Base-by-base conservation (phyloP, 768 basidiomycete genomes). In the Austroboletus eburneus region DNA sequence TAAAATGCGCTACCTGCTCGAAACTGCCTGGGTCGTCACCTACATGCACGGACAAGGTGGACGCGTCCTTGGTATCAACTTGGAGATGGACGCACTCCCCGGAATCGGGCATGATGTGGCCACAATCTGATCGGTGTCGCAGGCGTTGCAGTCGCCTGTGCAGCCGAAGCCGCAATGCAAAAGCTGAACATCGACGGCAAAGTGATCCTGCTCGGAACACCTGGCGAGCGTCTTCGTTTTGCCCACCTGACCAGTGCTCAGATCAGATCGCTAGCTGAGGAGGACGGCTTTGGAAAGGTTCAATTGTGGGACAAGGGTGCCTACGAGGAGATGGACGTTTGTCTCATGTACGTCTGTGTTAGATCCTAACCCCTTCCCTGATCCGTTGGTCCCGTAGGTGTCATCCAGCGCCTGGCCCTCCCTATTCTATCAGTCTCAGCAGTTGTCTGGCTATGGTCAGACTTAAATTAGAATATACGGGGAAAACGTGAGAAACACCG, bases 121-220 rank as follows among this genome's bases (percentile, higher is more conserved):
- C 94, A 63, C 91, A 83, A 1, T 91, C 88, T 56, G 89, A 88
- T 3, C 88, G 91, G n/a, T n/a, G n/a, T n/a, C n/a, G n/a, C n/a
- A 93, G 56, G 72, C 90, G 14, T n/a, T n/a, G n/a, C n/a, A n/a
- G n/a, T 87, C 22, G 83, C 87, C 0, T 73, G 79, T 44, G 84
- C 81, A 0, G 73, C 85, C n/a, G 83, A 80, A 58, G 73, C 73
- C 6, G 84, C 78, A 1, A 67, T 91, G 49, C 66, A 81, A 45
- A 69, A 77, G 44, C 74, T 82, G 51, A 64, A 81, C 50, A 79
- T 91, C 30, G 57, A 80, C 1, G 88, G 86, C 14, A 84, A 77
- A 49, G 74, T 91, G 12, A 72, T 84, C 17, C 68, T 91, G 8
- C 71, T 91, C 6, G 88, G n/a, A 9, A 91, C 88, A 2, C 88